Evolutionary conservation across 148 eudicot genomes (phyloP).

Genomic region (Nepenthes gracilis): DNA sequence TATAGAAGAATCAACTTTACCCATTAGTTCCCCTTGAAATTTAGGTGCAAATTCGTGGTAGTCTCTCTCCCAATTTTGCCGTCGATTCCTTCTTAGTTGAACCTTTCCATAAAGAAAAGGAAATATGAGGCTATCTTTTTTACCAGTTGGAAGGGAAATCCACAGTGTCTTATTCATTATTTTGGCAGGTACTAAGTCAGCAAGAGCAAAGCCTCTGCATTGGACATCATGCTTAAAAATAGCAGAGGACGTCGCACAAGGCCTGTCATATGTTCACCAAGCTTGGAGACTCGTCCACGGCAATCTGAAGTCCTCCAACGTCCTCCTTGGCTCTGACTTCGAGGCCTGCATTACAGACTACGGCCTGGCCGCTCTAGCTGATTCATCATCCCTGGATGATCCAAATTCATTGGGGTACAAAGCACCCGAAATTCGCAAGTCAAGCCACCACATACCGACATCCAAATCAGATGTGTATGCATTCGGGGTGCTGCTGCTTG

Average conservation of each 20-base stretch:
- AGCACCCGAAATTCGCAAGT: slow-evolving; percentile 47
- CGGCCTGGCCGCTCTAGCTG: slow-evolving; percentile 33
- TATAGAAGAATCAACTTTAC: no score
- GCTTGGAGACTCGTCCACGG: slow-evolving; percentile 71
- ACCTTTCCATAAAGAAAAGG: no score
- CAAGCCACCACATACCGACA: slow-evolving; percentile 20
- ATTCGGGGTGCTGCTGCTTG: slow-evolving; percentile 53
- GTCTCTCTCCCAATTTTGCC: no score
- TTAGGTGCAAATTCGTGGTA: no score
- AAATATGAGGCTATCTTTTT: no score
- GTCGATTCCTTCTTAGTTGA: no score
- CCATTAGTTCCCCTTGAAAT: no score
- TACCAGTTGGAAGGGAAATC: neutral
- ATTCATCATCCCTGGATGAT: slow-evolving; percentile 8
- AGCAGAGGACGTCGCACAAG: slow-evolving; percentile 78
- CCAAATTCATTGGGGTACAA: slow-evolving; percentile 27
- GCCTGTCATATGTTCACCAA: slow-evolving; percentile 79
- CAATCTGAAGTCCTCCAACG: slow-evolving; percentile 66
- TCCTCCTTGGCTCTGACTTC: slow-evolving; percentile 68
- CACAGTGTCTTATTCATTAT: no score
- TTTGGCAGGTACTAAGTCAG: slow-evolving; percentile 49
- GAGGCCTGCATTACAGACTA: slow-evolving; percentile 79
- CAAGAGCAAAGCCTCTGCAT: slow-evolving; percentile 68
- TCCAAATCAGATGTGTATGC: slow-evolving; percentile 61
- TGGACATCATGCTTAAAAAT: slow-evolving; percentile 91